A percentile compares a stretch with the other conserved stretches of the same genome.
These are phyloP conservation scores for Tolypocladium endophyticum DNA, from an alignment of 2,329 filamentous ascomycete genomes.

Conservation along the genomic window DNA sequence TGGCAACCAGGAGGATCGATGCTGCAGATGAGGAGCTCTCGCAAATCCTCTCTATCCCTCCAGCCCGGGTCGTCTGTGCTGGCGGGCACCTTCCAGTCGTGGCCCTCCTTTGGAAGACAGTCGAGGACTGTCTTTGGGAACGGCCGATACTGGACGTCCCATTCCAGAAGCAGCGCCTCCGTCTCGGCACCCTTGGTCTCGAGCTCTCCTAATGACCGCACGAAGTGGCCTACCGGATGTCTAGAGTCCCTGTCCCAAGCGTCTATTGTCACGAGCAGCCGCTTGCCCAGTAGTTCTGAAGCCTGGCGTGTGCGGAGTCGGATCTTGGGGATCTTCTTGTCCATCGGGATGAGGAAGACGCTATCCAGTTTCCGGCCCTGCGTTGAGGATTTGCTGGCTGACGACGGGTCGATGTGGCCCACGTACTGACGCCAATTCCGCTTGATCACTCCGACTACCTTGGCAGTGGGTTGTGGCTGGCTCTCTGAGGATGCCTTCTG, in stretches of 20 bases:
- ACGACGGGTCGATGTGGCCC: conserved; percentile 83
- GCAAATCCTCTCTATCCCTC: conserved; percentile 73
- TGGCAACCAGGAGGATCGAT: conserved; percentile 95
- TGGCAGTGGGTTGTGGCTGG: conserved; percentile 79
- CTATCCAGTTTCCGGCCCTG: conserved; percentile 80
- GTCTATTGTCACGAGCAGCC: conserved; percentile 87
- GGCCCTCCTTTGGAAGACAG: conserved; percentile 82
- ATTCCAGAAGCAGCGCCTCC: conserved; percentile 85
- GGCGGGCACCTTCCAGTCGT: conserved; percentile 86
- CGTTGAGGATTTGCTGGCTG: conserved; percentile 60
- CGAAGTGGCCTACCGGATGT: conserved; percentile 87
- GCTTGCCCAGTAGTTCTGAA: conserved; percentile 78
- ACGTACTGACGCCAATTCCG: conserved; percentile 98
- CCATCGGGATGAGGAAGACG: conserved; percentile 94
- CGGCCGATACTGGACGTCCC: conserved; percentile 93
- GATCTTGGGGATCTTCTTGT: conserved; percentile 96
- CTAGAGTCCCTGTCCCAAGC: conserved; percentile 90
- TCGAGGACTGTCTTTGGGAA: conserved; percentile 94
- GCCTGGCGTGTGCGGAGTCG: conserved; percentile 85
- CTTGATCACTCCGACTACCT: conserved; percentile 84
- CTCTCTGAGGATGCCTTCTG: conserved; percentile 70
- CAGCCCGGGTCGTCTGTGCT: conserved; percentile 74
- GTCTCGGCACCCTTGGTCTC: conserved; percentile 98
- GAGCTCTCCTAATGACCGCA: conserved; percentile 82
- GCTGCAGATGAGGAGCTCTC: conserved; percentile 84